Percentiles rank a stretch among this genome's conserved stretches.
These are phyloP conservation scores for Penicillium odoratum DNA, from an alignment of 495 filamentous ascomycete species.

Conservation along the genomic window DNA sequence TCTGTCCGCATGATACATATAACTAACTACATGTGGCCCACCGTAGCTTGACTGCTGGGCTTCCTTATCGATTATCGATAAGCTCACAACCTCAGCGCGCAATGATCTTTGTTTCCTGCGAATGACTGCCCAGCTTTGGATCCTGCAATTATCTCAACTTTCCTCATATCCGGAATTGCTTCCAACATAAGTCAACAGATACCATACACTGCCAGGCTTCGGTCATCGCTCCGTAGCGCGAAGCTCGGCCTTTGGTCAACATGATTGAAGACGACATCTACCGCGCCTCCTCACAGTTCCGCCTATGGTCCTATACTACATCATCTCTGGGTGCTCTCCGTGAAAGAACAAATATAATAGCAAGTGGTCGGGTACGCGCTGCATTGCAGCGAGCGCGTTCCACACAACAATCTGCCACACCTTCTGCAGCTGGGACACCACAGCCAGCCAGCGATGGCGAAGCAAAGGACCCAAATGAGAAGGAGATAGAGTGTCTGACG, in stretches of 20 bases:
- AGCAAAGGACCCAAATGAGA: conserved; percentile 35
- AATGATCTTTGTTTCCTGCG: not conserved
- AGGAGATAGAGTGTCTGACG: conserved; percentile 69
- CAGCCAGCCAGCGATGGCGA: conserved; percentile 35
- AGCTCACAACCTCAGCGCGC: not conserved
- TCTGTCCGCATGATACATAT: too few species aligned
- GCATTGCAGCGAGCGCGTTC: conserved; percentile 55
- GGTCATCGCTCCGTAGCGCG: not conserved
- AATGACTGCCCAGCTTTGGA: not conserved
- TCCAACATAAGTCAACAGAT: not conserved
- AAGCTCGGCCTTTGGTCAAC: conserved; percentile 7
- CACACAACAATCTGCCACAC: conserved; percentile 35
- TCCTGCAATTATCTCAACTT: not conserved
- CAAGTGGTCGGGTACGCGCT: conserved; percentile 67
- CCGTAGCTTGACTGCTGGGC: conserved; percentile 16
- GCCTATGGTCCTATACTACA: conserved; percentile 89
- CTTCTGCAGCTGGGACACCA: conserved; percentile 42
- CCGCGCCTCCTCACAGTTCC: conserved; percentile 85
- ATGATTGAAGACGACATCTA: conserved; percentile 89
- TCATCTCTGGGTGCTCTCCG: conserved; percentile 67
- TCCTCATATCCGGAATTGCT: not conserved
- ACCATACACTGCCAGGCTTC: not conserved
- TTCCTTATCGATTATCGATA: not conserved
- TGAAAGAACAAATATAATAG: conserved; percentile 70
- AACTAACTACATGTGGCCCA: too few species aligned